Evolutionary conservation across 2,329 filamentous ascomycete species (phyloP).

Genomic region (Clathrospora elynae): DNA sequence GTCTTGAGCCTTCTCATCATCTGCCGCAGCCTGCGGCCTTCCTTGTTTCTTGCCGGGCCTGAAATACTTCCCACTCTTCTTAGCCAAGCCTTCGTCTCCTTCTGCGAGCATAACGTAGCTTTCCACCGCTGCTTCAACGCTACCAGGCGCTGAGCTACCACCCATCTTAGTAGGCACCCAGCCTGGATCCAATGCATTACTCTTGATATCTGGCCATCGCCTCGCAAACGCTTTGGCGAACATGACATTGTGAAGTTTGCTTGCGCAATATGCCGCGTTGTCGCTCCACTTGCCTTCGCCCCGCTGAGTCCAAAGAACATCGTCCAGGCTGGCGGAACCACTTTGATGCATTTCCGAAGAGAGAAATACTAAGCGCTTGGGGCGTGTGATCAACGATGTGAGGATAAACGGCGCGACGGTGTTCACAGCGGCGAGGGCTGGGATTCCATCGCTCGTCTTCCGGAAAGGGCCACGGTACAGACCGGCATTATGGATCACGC

Average conservation of each 20-base stretch:
- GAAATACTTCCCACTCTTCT: conserved; percentile 50
- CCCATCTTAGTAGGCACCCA: conserved; percentile 64
- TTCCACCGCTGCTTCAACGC: conserved; percentile 54
- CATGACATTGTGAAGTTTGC: conserved; percentile 62
- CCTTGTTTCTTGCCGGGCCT: conserved; percentile 35
- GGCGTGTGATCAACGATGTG: conserved; percentile 56
- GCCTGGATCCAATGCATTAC: conserved; percentile 58
- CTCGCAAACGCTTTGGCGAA: conserved; percentile 61
- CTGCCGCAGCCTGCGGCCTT: conserved; percentile 32
- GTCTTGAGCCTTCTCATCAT: conserved; percentile 53
- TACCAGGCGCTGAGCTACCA: conserved; percentile 54
- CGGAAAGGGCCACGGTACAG: conserved; percentile 52
- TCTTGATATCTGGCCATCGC: conserved; percentile 52
- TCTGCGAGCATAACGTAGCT: conserved; percentile 57
- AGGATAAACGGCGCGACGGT: conserved; percentile 63
- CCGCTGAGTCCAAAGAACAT: conserved; percentile 49
- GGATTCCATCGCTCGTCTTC: conserved; percentile 55
- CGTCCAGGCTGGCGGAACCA: conserved; percentile 53
- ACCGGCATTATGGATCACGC: conserved; percentile 64
- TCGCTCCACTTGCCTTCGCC: conserved; percentile 42
- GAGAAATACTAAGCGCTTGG: conserved; percentile 59
- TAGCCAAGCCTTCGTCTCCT: conserved; percentile 40
- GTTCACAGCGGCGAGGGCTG: conserved; percentile 61
- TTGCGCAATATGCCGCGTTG: conserved; percentile 57
- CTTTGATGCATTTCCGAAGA: conserved; percentile 58